These are phyloP conservation scores for Lasiosphaeria miniovina DNA, from an alignment of 495 filamentous ascomycete genomes.

Conservation along the genomic window DNA sequence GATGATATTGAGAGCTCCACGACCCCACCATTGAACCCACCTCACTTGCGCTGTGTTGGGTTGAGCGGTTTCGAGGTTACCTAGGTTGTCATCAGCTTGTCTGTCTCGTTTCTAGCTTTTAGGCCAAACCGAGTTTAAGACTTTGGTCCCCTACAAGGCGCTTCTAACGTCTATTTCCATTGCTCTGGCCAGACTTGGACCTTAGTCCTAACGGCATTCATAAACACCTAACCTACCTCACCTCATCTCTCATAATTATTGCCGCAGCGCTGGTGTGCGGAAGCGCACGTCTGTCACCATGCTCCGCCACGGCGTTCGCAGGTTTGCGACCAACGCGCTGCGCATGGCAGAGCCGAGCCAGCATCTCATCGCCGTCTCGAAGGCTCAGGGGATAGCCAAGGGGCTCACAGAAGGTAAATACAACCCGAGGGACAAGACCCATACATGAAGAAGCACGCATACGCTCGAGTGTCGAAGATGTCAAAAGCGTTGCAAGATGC, in stretches of 20 bases:
- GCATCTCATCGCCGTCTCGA: constrained; percentile 57
- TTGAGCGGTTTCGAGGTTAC: neutral
- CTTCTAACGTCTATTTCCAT: neutral
- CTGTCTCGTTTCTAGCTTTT: neutral
- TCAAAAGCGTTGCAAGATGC: too few relatives aligned
- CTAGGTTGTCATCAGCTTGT: neutral
- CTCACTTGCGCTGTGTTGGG: neutral
- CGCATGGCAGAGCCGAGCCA: constrained; percentile 36
- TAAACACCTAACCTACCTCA: too few relatives aligned
- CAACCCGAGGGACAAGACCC: neutral
- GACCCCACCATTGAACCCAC: constrained; percentile 2
- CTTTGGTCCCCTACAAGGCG: neutral
- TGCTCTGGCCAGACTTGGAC: too few relatives aligned
- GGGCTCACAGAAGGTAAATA: constrained; percentile 80
- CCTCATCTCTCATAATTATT: too few relatives aligned
- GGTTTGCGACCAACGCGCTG: constrained; percentile 48
- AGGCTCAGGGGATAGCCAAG: constrained; percentile 77
- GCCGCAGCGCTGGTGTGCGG: neutral
- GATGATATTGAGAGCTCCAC: too few relatives aligned
- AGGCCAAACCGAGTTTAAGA: neutral
- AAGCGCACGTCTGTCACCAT: constrained; percentile 27
- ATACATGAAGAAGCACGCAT: neutral
- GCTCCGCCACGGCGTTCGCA: constrained; percentile 52
- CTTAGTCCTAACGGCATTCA: too few relatives aligned
- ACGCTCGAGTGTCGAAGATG: neutral